Evolutionary conservation across 352 stramenopile genomes (phyloP), one percentile per base, ranked within the genome.

Genomic region (Aphanomyces cochlioides): DNA sequence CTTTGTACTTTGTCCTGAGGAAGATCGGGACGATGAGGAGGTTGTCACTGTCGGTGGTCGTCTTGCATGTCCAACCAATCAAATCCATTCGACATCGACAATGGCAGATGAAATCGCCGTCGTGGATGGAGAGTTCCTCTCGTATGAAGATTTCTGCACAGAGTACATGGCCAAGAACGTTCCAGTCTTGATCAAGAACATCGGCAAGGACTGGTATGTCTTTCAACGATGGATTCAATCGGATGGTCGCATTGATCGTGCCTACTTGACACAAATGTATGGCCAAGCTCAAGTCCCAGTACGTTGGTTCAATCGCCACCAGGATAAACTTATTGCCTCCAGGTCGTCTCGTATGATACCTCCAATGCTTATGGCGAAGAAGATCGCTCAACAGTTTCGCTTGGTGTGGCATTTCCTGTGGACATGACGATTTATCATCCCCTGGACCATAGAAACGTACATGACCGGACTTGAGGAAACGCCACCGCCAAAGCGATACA

Each of bases 81-180:
- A 28, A 28, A 28, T 28, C 28, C 28, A 28, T 28, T 28, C 45
- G 40, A 59, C 50, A 64, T 39, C 38, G 34, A 65, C 34, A 39
- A 59, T 50, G n/a, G 28, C 28, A 28, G 28, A 13, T 47, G 45
- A 53, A 38, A 90, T 93, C 71, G 79, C 91, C 66, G 66, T 77
- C 21, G 77, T 87, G 66, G 82, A 93, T 65, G 82, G 82, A 2
- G 61, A 66, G 4, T 71, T 69, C 66, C 73, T 93, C 48, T 77
- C 72, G 57, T 95, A 95, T 64, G 78, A 79, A 15, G 81, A 71
- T 39, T 93, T 95, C 73, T 93, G 85, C 73, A 66, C 70, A 53
- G 76, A 66, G n/a, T 95, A 89, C 73, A 88, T 93, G 78, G 75
- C 75, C 36, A 65, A 57, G 6, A 95, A 93, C 66, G 74, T 74